Evolutionary conservation across 2,329 filamentous ascomycete genomes (phyloP).

Genomic region (Ascochyta rabiei): DNA sequence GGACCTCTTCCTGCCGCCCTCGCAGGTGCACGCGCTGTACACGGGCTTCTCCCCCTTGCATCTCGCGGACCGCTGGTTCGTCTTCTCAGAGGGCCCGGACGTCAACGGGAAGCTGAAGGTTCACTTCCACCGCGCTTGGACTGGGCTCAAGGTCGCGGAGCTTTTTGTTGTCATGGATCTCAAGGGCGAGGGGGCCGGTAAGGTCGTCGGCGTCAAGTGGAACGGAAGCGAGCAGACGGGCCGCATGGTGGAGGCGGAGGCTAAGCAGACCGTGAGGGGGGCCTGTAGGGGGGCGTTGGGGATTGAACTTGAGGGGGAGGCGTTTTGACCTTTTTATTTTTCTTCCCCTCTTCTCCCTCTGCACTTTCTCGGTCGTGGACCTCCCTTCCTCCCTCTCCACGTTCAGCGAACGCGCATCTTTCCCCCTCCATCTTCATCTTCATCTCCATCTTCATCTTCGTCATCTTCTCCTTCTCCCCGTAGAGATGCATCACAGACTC

Average conservation of each 20-base stretch:
- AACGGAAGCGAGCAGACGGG: slow-evolving; percentile 35
- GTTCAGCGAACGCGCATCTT: neutral
- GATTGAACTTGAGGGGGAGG: slow-evolving; percentile 56
- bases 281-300: slow-evolving; percentile 33
- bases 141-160: slow-evolving; percentile 42
- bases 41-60: slow-evolving; percentile 33
- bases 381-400: neutral
- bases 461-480: too few relatives aligned
- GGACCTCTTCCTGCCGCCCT: slow-evolving; percentile 42
- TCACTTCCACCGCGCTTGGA: slow-evolving; percentile 43
- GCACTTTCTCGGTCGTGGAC: too few relatives aligned
- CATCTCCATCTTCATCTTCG: too few relatives aligned
- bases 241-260: slow-evolving; percentile 36
- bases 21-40: slow-evolving; percentile 38
- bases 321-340: slow-evolving; percentile 36
- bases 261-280: slow-evolving; percentile 36
- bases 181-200: slow-evolving; percentile 43
- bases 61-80: slow-evolving; percentile 42
- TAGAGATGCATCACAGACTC: too few relatives aligned
- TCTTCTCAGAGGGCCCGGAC: slow-evolving; percentile 44
- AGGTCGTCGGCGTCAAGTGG: slow-evolving; percentile 46
- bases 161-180: slow-evolving; percentile 44
- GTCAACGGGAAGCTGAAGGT: slow-evolving; percentile 42
- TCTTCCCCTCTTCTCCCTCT: neutral
- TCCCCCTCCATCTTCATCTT: too few relatives aligned